These are phyloP conservation scores for Endoconidiophora laricicola DNA, from an alignment of 2,329 filamentous ascomycete species.

Conservation along the genomic window DNA sequence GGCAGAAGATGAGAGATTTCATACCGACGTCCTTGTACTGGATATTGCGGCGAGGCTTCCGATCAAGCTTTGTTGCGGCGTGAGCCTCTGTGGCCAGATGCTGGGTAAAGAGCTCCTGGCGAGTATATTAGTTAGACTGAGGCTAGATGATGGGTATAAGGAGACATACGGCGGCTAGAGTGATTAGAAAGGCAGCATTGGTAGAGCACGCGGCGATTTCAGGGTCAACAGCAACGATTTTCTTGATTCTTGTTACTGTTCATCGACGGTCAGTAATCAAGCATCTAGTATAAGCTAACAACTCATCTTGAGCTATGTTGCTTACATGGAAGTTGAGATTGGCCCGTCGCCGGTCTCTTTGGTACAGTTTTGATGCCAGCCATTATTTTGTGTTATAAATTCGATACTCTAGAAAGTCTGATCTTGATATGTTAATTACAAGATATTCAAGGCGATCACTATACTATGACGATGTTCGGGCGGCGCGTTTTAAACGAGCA, in stretches of 20 bases:
- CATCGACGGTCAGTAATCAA: slow-evolving; percentile 8
- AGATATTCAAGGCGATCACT: too few relatives aligned
- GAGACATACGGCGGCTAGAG: slow-evolving; percentile 58
- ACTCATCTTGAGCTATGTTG: neutral
- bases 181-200: slow-evolving; percentile 87
- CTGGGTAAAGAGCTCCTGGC: slow-evolving; percentile 84
- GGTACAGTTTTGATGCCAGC: slow-evolving; percentile 1
- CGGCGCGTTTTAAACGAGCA: too few relatives aligned
- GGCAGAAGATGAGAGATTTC: slow-evolving; percentile 15
- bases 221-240: slow-evolving; percentile 77
- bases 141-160: slow-evolving; percentile 1
- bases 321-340: slow-evolving; percentile 71
- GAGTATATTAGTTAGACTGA: slow-evolving; percentile 9
- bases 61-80: slow-evolving; percentile 76
- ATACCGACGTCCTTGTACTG: slow-evolving; percentile 87
- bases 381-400: slow-evolving; percentile 1
- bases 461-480: too few relatives aligned
- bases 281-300: neutral
- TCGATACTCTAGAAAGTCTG: too few relatives aligned
- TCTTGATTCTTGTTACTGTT: slow-evolving; percentile 83
- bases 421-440: too few relatives aligned
- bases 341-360: slow-evolving; percentile 61
- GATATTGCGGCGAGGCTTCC: slow-evolving; percentile 81
- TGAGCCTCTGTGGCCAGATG: slow-evolving; percentile 73
- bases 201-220: slow-evolving; percentile 78